A percentile compares a stretch with the other conserved stretches of the same genome.
phyloP scores from a whole-genome alignment of 2,329 filamentous ascomycete genomes.

The Penicillium sp. region DNA sequence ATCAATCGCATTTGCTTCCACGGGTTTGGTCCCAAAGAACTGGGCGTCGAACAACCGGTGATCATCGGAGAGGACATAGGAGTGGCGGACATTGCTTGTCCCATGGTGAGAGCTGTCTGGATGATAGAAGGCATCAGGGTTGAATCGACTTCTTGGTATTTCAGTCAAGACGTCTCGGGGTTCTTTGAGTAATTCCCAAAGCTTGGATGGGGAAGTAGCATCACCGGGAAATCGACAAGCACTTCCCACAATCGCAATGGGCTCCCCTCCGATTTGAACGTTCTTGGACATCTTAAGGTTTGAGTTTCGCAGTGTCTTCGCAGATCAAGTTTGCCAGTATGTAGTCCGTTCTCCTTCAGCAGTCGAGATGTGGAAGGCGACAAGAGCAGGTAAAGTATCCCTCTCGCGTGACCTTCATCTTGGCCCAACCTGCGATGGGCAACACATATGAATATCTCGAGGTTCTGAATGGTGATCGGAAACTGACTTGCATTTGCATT shows the following conservation, averaged over 20 bases:
- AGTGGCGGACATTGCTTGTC: conserved; percentile 26
- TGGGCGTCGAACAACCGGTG: conserved; percentile 26
- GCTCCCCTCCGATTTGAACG: conserved; percentile 13
- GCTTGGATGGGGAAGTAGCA: conserved; percentile 22
- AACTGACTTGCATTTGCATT: conserved; percentile 2
- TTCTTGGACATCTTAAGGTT: conserved; percentile 15
- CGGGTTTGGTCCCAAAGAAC: conserved; percentile 28
- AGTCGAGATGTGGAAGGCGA: not conserved
- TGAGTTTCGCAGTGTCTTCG: not conserved
- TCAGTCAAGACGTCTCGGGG: conserved; percentile 24
- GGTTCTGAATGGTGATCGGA: not conserved
- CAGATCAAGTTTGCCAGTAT: not conserved
- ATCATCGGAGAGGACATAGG: conserved; percentile 26
- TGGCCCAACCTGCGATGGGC: not conserved
- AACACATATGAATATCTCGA: conserved; percentile 11
- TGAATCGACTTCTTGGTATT: conserved; percentile 24
- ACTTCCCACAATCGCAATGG: conserved; percentile 29
- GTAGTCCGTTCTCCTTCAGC: not conserved
- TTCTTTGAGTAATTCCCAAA: conserved; percentile 28
- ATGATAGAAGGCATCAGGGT: conserved; percentile 24
- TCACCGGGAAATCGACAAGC: conserved; percentile 28
- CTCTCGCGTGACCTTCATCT: conserved; percentile 1
- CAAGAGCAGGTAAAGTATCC: not conserved
- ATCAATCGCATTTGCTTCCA: conserved; percentile 33
- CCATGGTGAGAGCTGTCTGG: conserved; percentile 24